Conservation (phyloP, 2,329 filamentous ascomycete species). For the Ceratocystis eucalypticola region DNA sequence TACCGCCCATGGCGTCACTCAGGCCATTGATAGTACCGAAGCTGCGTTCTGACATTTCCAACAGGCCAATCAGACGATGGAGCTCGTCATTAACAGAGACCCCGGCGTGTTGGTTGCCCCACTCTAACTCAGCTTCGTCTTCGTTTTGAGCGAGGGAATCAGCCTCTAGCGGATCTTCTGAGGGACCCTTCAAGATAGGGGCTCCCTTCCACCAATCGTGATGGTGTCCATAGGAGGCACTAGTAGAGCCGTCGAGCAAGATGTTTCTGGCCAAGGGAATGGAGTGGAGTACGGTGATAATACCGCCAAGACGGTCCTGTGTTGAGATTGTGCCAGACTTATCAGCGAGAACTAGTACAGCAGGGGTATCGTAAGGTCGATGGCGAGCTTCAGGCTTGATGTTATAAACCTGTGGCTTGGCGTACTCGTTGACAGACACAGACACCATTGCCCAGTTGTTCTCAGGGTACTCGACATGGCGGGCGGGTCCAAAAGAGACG, state of each 20-base stretch:
- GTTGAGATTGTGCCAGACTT: constrained; percentile 23
- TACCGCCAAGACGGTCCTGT: constrained; percentile 36
- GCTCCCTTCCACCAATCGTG: constrained; percentile 48
- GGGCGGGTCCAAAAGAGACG: constrained; percentile 44
- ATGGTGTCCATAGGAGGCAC: constrained; percentile 40
- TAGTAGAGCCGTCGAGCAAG: constrained; percentile 34
- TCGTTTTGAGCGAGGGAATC: not conserved
- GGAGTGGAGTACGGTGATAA: constrained; percentile 46
- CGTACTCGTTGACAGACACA: constrained; percentile 31
- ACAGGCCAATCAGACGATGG: constrained; percentile 49
- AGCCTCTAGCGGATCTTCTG: not conserved
- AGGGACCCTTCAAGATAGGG: constrained; percentile 5
- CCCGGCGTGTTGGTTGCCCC: not conserved
- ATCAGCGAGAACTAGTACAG: constrained; percentile 33
- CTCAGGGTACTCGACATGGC: constrained; percentile 40
- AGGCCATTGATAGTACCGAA: constrained; percentile 44
- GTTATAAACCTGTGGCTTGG: constrained; percentile 24
- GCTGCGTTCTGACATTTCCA: constrained; percentile 45
- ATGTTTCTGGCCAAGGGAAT: constrained; percentile 46
- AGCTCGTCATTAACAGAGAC: constrained; percentile 39
- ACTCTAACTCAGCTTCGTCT: constrained; percentile 1
- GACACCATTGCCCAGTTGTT: constrained; percentile 48
- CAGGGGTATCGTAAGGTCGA: constrained; percentile 31
- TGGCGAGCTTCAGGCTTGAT: constrained; percentile 12
- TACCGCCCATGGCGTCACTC: constrained; percentile 25